Evolutionary conservation across 2,329 filamentous ascomycete genomes (phyloP).

Genomic region (Arthroderma sp.): DNA sequence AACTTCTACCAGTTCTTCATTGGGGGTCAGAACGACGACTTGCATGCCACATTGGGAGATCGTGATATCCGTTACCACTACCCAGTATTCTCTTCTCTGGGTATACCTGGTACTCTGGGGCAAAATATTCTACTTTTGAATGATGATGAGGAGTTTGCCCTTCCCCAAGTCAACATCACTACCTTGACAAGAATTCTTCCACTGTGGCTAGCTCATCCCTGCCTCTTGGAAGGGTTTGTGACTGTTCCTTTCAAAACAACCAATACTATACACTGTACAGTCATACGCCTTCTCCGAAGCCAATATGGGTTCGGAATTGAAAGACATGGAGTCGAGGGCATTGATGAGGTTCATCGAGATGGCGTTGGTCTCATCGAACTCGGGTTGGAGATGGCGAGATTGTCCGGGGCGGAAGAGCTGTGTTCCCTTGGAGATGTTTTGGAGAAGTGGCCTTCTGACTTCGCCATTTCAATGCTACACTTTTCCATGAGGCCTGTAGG

Average conservation of each 20-base stretch:
- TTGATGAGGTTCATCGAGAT: constrained; percentile 3
- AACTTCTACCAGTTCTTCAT: constrained; percentile 8
- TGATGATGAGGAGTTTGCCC: background rate
- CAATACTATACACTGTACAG: constrained; percentile 19
- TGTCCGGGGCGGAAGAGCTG: background rate
- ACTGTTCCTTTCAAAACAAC: constrained; percentile 24
- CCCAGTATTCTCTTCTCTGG: background rate
- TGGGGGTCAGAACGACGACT: too few relatives aligned
- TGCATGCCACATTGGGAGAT: too few relatives aligned
- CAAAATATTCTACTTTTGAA: too few relatives aligned
- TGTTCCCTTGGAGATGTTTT: background rate
- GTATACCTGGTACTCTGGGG: background rate
- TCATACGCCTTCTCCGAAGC: constrained; percentile 28
- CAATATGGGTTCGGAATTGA: constrained; percentile 25
- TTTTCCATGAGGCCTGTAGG: constrained; percentile 14
- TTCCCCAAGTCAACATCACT: background rate
- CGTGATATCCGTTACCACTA: background rate
- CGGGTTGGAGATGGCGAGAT: background rate
- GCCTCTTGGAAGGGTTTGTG: constrained; percentile 27
- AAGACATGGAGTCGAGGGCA: background rate
- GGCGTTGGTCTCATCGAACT: background rate
- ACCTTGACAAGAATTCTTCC: constrained; percentile 19
- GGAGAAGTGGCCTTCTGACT: constrained; percentile 11
- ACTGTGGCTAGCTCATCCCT: constrained; percentile 27
- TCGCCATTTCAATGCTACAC: constrained; percentile 15